Evolutionary conservation across 1,284 basidiomycete genomes (phyloP).

Genomic region (Pseudozyma pruni): DNA sequence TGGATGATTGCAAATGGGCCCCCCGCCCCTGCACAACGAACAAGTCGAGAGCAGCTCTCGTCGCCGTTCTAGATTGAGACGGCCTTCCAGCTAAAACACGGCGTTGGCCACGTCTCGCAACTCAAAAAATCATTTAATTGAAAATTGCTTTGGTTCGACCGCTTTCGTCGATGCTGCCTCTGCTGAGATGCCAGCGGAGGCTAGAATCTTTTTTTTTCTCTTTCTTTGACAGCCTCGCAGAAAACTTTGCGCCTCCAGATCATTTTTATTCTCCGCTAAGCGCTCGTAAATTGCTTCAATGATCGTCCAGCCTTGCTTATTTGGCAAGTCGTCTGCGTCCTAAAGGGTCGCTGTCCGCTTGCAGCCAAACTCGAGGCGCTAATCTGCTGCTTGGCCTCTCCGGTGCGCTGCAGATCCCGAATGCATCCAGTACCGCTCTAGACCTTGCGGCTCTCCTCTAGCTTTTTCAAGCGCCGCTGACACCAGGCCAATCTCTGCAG

Average conservation of each 20-base stretch:
- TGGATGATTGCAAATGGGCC: too few species aligned
- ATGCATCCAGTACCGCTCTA: slow-evolving; percentile 5
- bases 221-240: slow-evolving; percentile 9
- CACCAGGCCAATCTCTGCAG: slow-evolving; percentile 5
- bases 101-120: slow-evolving; percentile 2
- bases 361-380: slow-evolving; percentile 3
- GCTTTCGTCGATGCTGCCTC: slow-evolving; percentile 15
- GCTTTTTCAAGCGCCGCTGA: slow-evolving; percentile 4
- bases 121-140: neutral
- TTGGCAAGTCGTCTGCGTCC: too few species aligned
- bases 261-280: slow-evolving; percentile 12
- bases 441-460: neutral
- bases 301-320: neutral
- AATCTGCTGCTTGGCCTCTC: slow-evolving; percentile 4
- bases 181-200: slow-evolving; percentile 5
- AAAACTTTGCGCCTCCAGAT: slow-evolving; percentile 9
- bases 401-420: slow-evolving; percentile 23
- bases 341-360: slow-evolving; percentile 12
- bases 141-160: neutral
- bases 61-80: neutral
- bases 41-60: too few species aligned
- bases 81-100: neutral
- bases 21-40: too few species aligned
- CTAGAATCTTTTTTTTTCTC: slow-evolving; percentile 1
- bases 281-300: slow-evolving; percentile 1